These are phyloP conservation scores for Flaveria floridana DNA, from an alignment of 140 eudicot genomes.

Conservation along the genomic window DNA sequence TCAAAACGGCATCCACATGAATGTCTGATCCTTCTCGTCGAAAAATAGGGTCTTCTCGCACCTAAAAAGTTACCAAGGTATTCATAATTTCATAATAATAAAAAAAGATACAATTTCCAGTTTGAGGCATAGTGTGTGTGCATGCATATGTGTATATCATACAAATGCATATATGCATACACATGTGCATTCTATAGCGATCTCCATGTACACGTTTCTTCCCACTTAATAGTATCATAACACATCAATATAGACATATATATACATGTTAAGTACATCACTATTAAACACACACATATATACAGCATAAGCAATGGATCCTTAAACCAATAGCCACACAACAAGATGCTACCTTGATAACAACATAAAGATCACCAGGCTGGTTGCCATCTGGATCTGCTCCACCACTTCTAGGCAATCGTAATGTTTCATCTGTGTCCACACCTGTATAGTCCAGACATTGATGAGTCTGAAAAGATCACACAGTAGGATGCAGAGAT, in stretches of 20 bases:
- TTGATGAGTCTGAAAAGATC: conserved; percentile 1
- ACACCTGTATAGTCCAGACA: conserved; percentile 55
- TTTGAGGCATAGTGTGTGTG: neutral
- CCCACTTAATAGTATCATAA: neutral
- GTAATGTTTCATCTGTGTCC: conserved; percentile 62
- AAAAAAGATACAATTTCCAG: neutral
- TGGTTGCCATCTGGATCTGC: conserved; percentile 96
- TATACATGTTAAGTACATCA: neutral
- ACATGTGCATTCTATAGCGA: neutral
- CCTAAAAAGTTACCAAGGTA: conserved; percentile 41
- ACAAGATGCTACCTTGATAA: conserved; percentile 43
- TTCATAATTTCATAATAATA: neutral
- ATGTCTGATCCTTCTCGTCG: conserved; percentile 83
- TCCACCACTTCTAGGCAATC: conserved; percentile 78
- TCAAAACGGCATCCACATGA: conserved; percentile 78
- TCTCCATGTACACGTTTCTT: neutral
- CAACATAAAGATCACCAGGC: conserved; percentile 81
- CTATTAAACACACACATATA: neutral
- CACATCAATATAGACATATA: neutral
- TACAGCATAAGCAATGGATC: neutral
- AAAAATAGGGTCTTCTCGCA: conserved; percentile 86
- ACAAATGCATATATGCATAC: neutral
- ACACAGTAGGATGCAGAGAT: neutral
- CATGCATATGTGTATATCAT: neutral
- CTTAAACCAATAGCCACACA: neutral